Evolutionary conservation across 257 asterid species (phyloP).

Genomic region (Primulina huaijiensis): DNA sequence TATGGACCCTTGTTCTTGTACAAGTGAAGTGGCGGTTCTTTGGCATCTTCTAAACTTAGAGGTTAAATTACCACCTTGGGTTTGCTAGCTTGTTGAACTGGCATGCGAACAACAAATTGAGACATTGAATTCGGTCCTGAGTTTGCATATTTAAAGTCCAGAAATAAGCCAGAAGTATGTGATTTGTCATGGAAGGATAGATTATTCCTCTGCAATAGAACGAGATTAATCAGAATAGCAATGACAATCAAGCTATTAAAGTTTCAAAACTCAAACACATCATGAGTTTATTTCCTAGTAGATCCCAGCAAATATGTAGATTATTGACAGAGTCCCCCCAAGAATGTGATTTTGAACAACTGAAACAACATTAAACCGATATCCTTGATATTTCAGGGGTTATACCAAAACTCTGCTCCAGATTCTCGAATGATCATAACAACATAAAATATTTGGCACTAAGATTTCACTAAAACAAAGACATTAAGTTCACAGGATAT

Average conservation of each 20-base stretch:
- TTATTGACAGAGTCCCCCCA: neutral
- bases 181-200: constrained; percentile 46
- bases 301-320: neutral
- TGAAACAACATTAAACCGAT: constrained; percentile 16
- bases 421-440: neutral
- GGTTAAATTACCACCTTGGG: constrained; percentile 72
- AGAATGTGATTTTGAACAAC: neutral
- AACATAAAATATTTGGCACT: neutral
- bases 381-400: neutral
- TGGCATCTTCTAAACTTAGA: constrained; percentile 67
- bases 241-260: neutral
- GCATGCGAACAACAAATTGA: constrained; percentile 61
- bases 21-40: constrained; percentile 85
- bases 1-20: constrained; percentile 83
- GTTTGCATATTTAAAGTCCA: constrained; percentile 38
- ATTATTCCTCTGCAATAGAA: constrained; percentile 46
- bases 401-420: neutral
- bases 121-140: constrained; percentile 26
- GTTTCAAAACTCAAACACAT: too few species aligned
- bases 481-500: neutral
- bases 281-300: neutral
- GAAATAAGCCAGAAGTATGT: constrained; percentile 33
- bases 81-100: constrained; percentile 82
- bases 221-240: constrained; percentile 7
- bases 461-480: neutral